Evolutionary conservation across 1,139 yeast genomes (phyloP), one percentile per base, ranked within the genome.

Genomic region (Candida gigantensis): DNA sequence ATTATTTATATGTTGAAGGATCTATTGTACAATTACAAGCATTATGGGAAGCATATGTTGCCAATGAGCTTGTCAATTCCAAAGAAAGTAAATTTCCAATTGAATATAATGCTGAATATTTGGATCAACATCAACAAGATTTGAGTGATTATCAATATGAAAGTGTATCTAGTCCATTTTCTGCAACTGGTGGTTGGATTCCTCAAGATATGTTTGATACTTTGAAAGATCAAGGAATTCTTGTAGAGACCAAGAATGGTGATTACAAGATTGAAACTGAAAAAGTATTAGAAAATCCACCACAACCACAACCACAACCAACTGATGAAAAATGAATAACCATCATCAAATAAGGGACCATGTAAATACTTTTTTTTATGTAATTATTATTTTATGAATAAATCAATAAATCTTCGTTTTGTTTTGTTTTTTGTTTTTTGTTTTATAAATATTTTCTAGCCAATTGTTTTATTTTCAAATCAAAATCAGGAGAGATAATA

Each of bases 121-220:
- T 79, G 38, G 77, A 77, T 41, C 62, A 68, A 34, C 84, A 83
- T 53, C 79, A 78, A 39, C 55, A 65, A 19, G 77, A 75, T 20
- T 72, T 87, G 51, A 81, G 77, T 43, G 76, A 71, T 30, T 84
- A 87, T 65, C 92, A 86, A 58, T 65, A 76, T 47, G 80, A 77
- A 47, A 64, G 85, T 34, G 74, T 83, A 25, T 70, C 80, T 6
- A 76, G 81, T 38, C 97, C 97, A 32, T 89, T 89, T 60, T 82
- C 87, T 24, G 94, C 94, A 34, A 86, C 97, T 25, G 85, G 87
- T 40, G 96, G 96, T 5, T 90, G 97, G 96, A 76, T 92, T 41
- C 96, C 97, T 17, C 95, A 87, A 57, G 96, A 88, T 54, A 78
- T 88, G 84, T 89, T 90, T 55, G 83, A 78, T 30, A 76, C 77